Evolutionary conservation across 352 stramenopile genomes (phyloP).

Genomic region (Globisporangium radiosum): DNA sequence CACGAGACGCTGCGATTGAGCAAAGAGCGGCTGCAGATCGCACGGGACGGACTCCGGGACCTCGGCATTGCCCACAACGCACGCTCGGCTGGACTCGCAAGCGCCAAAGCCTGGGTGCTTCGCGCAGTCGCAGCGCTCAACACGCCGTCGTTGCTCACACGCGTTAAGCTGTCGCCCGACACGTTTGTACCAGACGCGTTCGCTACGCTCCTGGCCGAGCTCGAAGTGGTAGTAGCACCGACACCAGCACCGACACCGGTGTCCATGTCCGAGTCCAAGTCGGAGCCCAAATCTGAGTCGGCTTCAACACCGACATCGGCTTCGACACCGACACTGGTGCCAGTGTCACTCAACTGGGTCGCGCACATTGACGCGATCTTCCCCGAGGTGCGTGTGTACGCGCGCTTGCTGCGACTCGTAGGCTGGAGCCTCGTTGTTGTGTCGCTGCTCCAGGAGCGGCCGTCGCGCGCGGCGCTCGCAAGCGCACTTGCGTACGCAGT

Average conservation of each 20-base stretch:
- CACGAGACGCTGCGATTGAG: conserved; percentile 58
- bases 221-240: conserved; percentile 1
- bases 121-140: conserved; percentile 53
- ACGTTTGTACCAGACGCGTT: conserved; percentile 49
- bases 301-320: neutral
- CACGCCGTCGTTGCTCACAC: conserved; percentile 26
- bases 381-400: conserved; percentile 55
- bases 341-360: conserved; percentile 1
- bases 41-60: conserved; percentile 49
- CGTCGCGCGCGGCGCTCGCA: conserved; percentile 53
- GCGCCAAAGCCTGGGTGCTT: conserved; percentile 50
- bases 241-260: neutral
- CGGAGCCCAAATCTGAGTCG: no score
- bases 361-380: conserved; percentile 58
- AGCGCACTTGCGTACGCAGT: conserved; percentile 56
- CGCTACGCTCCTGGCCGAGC: conserved; percentile 27
- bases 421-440: conserved; percentile 73
- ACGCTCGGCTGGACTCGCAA: conserved; percentile 51
- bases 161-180: conserved; percentile 21
- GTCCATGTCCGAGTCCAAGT: no score
- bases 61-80: conserved; percentile 58
- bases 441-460: conserved; percentile 67
- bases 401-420: conserved; percentile 55
- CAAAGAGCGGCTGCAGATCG: conserved; percentile 47
- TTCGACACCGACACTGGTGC: neutral